Conservation (phyloP, 2,329 filamentous ascomycete genomes). For the Coleophoma eucalyptorum region DNA sequence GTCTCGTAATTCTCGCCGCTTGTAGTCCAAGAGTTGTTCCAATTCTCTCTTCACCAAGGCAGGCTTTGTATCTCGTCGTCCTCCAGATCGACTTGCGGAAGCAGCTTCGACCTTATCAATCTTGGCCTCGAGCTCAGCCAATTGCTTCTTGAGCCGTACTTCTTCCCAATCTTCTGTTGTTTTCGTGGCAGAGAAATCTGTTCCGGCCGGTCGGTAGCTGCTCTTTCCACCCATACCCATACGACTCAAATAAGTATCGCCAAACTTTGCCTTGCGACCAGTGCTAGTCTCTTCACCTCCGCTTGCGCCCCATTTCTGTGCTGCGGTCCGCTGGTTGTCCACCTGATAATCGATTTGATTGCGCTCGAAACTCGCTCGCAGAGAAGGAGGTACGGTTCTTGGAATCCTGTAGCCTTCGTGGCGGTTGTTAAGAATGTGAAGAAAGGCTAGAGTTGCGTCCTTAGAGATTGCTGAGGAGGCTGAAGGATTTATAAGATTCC, state of each 20-base stretch:
- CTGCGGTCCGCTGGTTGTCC: conserved; percentile 64
- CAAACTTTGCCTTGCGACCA: conserved; percentile 94
- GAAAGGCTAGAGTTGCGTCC: conserved; percentile 88
- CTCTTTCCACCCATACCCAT: conserved; percentile 74
- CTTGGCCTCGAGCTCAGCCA: conserved; percentile 84
- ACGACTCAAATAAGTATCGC: conserved; percentile 91
- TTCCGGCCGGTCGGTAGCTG: conserved; percentile 77
- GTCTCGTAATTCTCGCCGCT: conserved; percentile 74
- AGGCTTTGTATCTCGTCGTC: conserved; percentile 73
- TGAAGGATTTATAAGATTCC: conserved; percentile 96
- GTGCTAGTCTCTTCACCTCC: conserved; percentile 77
- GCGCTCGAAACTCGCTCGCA: conserved; percentile 87
- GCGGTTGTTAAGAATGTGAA: conserved; percentile 94
- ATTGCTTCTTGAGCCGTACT: conserved; percentile 88
- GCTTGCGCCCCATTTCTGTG: conserved; percentile 74
- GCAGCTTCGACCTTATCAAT: conserved; percentile 77
- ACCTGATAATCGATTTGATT: conserved; percentile 96
- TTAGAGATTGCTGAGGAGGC: conserved; percentile 82
- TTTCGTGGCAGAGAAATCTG: conserved; percentile 82
- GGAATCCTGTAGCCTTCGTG: conserved; percentile 96
- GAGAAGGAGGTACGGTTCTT: conserved; percentile 83
- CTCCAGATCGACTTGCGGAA: conserved; percentile 59
- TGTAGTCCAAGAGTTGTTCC: conserved; percentile 92
- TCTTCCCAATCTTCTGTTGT: conserved; percentile 96
- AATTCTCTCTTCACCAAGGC: conserved; percentile 91